phyloP scores from a whole-genome alignment of 2,329 filamentous ascomycete genomes.

The Plenodomus biglobosus region DNA sequence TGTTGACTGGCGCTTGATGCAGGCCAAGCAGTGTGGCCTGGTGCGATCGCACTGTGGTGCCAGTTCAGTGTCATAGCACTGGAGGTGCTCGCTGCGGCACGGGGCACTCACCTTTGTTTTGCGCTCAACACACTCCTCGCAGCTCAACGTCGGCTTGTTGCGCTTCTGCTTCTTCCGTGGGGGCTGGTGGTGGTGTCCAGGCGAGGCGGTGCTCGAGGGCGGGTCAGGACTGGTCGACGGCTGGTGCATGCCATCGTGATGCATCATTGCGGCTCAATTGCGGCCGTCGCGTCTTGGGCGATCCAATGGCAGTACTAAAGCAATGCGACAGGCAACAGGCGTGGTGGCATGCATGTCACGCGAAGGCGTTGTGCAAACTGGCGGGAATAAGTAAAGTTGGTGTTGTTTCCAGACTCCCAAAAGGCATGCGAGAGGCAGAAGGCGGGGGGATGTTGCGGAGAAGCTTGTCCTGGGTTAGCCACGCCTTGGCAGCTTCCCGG shows the following conservation, averaged over 20 bases:
- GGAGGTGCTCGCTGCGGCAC: background rate
- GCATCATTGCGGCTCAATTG: constrained; percentile 11
- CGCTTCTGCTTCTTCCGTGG: constrained; percentile 74
- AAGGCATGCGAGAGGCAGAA: constrained; percentile 12
- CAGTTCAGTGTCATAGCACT: constrained; percentile 7
- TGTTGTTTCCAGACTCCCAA: constrained; percentile 27
- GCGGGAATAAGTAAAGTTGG: constrained; percentile 30
- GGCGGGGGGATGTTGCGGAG: constrained; percentile 13
- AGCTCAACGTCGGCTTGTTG: constrained; percentile 80
- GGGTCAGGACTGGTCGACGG: constrained; percentile 25
- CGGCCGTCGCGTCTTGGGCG: constrained; percentile 4
- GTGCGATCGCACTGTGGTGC: constrained; percentile 68
- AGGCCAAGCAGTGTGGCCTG: constrained; percentile 59
- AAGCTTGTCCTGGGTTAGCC: constrained; percentile 10
- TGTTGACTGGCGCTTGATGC: constrained; percentile 73
- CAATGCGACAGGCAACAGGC: constrained; percentile 8
- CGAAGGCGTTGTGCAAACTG: constrained; percentile 23
- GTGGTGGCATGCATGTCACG: constrained; percentile 22
- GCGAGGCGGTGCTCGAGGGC: constrained; percentile 13
- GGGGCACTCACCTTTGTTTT: constrained; percentile 69
- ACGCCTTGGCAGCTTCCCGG: constrained; percentile 10
- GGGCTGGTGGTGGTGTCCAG: constrained; percentile 31
- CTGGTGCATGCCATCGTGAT: constrained; percentile 14
- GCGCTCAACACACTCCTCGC: constrained; percentile 76
- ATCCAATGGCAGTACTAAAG: background rate